A percentile compares a stretch with the other conserved stretches of the same genome.
Evolutionary conservation across 2,329 filamentous ascomycete species (phyloP).

Genomic region (Lachnellula willkommii): DNA sequence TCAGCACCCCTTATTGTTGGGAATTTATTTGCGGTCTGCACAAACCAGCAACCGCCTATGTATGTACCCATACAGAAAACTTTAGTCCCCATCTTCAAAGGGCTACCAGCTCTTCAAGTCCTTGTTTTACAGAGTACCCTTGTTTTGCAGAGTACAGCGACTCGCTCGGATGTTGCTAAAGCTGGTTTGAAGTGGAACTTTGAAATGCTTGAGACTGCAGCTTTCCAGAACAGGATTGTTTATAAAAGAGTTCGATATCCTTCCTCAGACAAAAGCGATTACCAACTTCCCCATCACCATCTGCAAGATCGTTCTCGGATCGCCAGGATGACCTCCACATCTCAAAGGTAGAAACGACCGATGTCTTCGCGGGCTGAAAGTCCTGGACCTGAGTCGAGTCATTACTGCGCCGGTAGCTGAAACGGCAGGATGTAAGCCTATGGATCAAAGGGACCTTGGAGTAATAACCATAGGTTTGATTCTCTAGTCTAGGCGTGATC

Average conservation of each 20-base stretch:
- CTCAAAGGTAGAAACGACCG: constrained; percentile 12
- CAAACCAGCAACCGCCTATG: constrained; percentile 41
- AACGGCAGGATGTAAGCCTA: constrained; percentile 17
- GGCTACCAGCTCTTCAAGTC: constrained; percentile 33
- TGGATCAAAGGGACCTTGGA: too few relatives aligned
- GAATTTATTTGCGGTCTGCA: constrained; percentile 48
- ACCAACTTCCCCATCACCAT: constrained; percentile 43
- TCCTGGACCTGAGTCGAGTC: constrained; percentile 35
- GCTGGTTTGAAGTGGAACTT: constrained; percentile 38
- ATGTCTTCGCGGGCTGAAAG: constrained; percentile 38
- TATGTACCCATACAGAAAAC: constrained; percentile 50
- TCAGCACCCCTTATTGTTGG: not conserved
- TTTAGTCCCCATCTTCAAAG: constrained; percentile 47
- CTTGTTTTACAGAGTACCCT: constrained; percentile 37
- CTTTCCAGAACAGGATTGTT: constrained; percentile 36
- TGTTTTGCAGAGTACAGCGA: constrained; percentile 32
- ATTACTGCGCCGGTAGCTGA: constrained; percentile 36
- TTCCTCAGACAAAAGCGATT: constrained; percentile 42
- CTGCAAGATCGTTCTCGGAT: constrained; percentile 29
- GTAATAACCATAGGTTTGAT: too few relatives aligned
- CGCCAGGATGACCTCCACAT: constrained; percentile 11
- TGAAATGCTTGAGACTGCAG: constrained; percentile 44
- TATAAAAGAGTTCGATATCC: constrained; percentile 46
- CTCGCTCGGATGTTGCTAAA: constrained; percentile 36
- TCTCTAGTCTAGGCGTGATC: too few relatives aligned